These are phyloP conservation scores for Colletotrichum sp. DNA, from an alignment of 2,329 filamentous ascomycete species.

Conservation along the genomic window DNA sequence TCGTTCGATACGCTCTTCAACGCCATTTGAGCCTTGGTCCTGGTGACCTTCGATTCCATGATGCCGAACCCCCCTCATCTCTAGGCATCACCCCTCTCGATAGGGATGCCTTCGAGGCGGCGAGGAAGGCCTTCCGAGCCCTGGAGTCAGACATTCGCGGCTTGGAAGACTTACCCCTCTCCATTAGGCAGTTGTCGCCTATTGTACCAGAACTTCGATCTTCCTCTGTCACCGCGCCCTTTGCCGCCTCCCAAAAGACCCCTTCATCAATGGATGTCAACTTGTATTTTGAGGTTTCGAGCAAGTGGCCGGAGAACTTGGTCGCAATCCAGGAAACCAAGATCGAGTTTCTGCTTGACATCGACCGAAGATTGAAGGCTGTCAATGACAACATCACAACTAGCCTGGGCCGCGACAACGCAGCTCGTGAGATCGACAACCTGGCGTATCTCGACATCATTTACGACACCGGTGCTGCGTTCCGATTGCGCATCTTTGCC, in stretches of 20 bases:
- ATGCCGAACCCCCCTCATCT: slow-evolving; percentile 54
- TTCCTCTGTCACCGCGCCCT: slow-evolving; percentile 64
- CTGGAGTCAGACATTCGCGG: slow-evolving; percentile 79
- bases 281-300: slow-evolving; percentile 91
- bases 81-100: slow-evolving; percentile 53
- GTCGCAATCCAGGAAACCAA: slow-evolving; percentile 93
- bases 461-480: slow-evolving; percentile 73
- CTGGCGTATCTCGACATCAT: slow-evolving; percentile 82
- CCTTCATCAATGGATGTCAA: slow-evolving; percentile 74
- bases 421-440: slow-evolving; percentile 71
- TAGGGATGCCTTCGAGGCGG: slow-evolving; percentile 67
- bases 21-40: slow-evolving; percentile 70
- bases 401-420: slow-evolving; percentile 82
- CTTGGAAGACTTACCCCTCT: slow-evolving; percentile 85
- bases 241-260: slow-evolving; percentile 48
- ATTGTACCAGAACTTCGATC: slow-evolving; percentile 77
- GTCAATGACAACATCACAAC: slow-evolving; percentile 65
- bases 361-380: slow-evolving; percentile 72
- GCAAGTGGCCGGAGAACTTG: slow-evolving; percentile 91
- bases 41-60: slow-evolving; percentile 56
- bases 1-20: slow-evolving; percentile 73
- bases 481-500: slow-evolving; percentile 87
- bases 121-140: slow-evolving; percentile 72
- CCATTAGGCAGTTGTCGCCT: slow-evolving; percentile 79
- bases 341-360: slow-evolving; percentile 82